Evolutionary conservation across 257 asterid species (phyloP).

Genomic region (Schizonepeta tenuifolia): DNA sequence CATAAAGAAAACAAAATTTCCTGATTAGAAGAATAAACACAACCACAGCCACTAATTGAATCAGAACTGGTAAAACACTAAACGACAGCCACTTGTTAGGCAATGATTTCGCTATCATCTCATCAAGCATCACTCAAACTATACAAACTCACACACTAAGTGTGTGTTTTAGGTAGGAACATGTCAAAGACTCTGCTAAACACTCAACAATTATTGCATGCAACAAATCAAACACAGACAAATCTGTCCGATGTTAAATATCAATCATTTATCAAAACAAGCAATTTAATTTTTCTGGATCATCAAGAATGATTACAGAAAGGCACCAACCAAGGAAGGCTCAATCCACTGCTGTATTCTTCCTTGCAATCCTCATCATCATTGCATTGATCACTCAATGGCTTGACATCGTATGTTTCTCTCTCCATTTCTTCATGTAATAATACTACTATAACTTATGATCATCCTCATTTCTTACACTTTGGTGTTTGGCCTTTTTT

Average conservation of each 20-base stretch:
- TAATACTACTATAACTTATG: background rate
- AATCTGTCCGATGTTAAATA: background rate
- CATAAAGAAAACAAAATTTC: background rate
- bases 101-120: slow-evolving; percentile 18
- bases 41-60: slow-evolving; percentile 1
- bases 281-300: background rate
- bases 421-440: background rate
- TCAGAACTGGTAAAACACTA: slow-evolving; percentile 17
- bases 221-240: background rate
- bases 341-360: slow-evolving; percentile 44
- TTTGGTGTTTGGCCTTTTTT: background rate
- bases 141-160: background rate
- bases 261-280: slow-evolving; percentile 17
- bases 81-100: slow-evolving; percentile 29
- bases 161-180: slow-evolving; percentile 12
- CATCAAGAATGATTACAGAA: slow-evolving; percentile 42
- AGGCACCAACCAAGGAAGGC: slow-evolving; percentile 39
- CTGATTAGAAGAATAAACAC: background rate
- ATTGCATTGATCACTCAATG: slow-evolving; percentile 49
- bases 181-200: background rate
- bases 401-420: slow-evolving; percentile 51
- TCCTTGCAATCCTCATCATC: slow-evolving; percentile 43
- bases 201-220: background rate
- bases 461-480: background rate
- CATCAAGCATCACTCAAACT: background rate